phyloP scores from a whole-genome alignment of 805 yeast species.

The Suhomyces pyralidae region DNA sequence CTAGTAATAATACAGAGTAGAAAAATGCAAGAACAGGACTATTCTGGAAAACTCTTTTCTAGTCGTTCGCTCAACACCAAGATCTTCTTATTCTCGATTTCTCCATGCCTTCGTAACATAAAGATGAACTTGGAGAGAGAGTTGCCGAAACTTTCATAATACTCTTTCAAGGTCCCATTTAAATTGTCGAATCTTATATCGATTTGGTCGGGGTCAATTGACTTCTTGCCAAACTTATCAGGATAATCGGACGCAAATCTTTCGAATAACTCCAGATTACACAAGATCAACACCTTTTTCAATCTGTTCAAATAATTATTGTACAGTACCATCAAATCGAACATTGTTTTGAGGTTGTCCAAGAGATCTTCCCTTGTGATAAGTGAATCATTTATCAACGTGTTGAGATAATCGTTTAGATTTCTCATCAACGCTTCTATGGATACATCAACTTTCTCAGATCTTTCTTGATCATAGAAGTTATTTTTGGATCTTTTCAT shows the following conservation, averaged over 20 bases:
- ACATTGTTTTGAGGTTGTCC: conserved; percentile 42
- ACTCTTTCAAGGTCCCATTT: conserved; percentile 38
- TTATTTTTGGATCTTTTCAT: background rate
- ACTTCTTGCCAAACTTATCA: conserved; percentile 35
- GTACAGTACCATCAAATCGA: conserved; percentile 47
- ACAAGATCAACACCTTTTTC: conserved; percentile 50
- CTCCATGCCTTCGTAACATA: conserved; percentile 48
- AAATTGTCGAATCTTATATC: conserved; percentile 39
- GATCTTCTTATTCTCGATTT: conserved; percentile 46
- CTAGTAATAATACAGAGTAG: conserved; percentile 2
- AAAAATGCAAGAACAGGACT: background rate
- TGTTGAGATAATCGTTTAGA: conserved; percentile 58
- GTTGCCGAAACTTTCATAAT: conserved; percentile 43
- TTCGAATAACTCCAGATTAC: conserved; percentile 46
- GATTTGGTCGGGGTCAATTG: conserved; percentile 40
- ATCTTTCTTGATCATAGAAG: background rate
- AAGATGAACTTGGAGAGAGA: conserved; percentile 45
- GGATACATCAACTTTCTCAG: conserved; percentile 13
- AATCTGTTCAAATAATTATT: conserved; percentile 50
- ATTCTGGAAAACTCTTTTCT: conserved; percentile 33
- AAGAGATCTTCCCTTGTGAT: conserved; percentile 58
- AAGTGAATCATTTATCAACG: conserved; percentile 62
- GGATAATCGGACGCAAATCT: conserved; percentile 33
- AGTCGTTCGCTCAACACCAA: conserved; percentile 43
- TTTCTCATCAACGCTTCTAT: conserved; percentile 38